Base-by-base conservation (phyloP, 208 protist genomes). In the Acanthamoeba healyi region DNA sequence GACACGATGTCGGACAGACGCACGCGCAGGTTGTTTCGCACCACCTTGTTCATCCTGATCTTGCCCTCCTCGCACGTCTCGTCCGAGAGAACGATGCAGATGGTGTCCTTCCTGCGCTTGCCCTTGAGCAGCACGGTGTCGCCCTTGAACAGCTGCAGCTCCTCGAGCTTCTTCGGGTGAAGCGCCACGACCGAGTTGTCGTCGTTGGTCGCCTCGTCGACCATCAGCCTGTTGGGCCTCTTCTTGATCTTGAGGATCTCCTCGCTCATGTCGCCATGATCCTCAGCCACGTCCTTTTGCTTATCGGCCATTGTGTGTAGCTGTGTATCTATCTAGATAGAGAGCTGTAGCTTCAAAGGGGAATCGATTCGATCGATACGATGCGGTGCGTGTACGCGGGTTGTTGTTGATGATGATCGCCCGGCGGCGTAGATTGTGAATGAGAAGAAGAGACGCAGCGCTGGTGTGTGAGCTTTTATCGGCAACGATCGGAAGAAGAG, bases 11-110 rank as follows among this genome's bases (percentile, higher is more conserved):
- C 99, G 42, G 98, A 99, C 32, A 99, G 97, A 51, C 99, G 98
- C 86, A 99, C 99, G 67, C 98, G 96, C n/a, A 99, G 97, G 96
- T 99, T 99, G 82, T 98, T 99, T 79, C 99, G 98, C 2, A 99
- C 97, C 26, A 99, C 98, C 96, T 99, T 99, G 98, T 99, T 99
- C 96, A 99, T 99, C 94, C 98, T 98, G 95, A 99, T 99, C 96
- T 99, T 99, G 74, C 97, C 98, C 79, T 95, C 93, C 51, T 99
- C 98, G 87, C 97, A 96, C 40, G 97, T 97, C 70, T 99, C 98
- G 90, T 99, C 99, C 40, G 98, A 96, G 81, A 99, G 97, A 15
- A 99, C 99, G 91, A 99, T 98, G 96, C 98, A 99, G 49, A 99
- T 96, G 10, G 97, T 98, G 44, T 98, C 95, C 91, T 98, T 97